Evolutionary conservation across 148 eudicot genomes (phyloP), one percentile per base, ranked within the genome.

Genomic region (Rhododendron mucronatum): DNA sequence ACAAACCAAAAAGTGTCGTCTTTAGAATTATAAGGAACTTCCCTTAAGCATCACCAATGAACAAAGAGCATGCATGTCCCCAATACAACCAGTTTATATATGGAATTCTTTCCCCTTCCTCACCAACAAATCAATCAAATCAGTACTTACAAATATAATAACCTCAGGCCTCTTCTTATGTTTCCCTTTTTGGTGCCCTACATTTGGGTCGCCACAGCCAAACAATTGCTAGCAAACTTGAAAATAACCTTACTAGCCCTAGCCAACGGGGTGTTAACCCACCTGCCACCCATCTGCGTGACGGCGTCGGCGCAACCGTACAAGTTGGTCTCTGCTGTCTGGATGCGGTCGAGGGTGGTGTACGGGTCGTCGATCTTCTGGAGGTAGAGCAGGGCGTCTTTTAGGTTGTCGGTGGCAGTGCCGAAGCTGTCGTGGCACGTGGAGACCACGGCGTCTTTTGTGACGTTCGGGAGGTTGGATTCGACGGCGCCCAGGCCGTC

Each of bases 201-300:
- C 11, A 3, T 16, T 23, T 80, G 83, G 35, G 83, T 80, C 0
- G 83, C 83, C 41, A 53, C 83, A 8, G 83, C 83, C 65, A 80
- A 13, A 26, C 83, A 80, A 33, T 80, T 80, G 63, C 63, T 80
- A 23, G 44, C 44, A 5, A 15, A 51, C 41, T 16, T 80, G 37
- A 26, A 80, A 35, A 80, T 28, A 23, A 53, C 3, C 23, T 16
- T 30, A 7, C 63, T 80, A 53, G 83, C 2, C 65, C 7, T 51
- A 7, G 23, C 41, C 63, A 80, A 18, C 1, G 83, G 41, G n/a
- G 83, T 53, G 83, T 18, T 7, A 33, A 3, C 20, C 76, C 76
- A 71, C 76, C 39, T 71, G 65, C 83, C 83, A 18, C 83, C 83
- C 83, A 51, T 51, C 59, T 51, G 23, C 65, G 33, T 80, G 6